Evolutionary conservation across 441 rosid species (phyloP).

Genomic region (Hura crepitans): DNA sequence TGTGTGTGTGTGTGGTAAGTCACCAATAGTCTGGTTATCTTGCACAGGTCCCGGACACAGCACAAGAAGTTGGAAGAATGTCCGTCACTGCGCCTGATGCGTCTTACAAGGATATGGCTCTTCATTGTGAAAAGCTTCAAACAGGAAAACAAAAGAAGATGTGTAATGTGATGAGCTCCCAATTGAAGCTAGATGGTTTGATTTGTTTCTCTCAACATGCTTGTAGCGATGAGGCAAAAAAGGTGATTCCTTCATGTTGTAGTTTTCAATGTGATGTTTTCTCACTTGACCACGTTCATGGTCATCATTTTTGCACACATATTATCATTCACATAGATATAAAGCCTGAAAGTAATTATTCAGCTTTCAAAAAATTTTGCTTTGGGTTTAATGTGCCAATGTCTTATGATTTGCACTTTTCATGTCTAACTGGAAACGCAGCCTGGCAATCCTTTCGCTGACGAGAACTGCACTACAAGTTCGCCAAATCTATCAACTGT

Average conservation of each 20-base stretch:
- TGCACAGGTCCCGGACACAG: slow-evolving; percentile 48
- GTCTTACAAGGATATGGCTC: slow-evolving; percentile 62
- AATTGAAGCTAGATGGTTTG: slow-evolving; percentile 38
- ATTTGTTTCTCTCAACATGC: slow-evolving; percentile 21
- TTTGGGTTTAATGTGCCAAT: no score
- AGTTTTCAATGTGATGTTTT: slow-evolving; percentile 23
- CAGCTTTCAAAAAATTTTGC: not conserved
- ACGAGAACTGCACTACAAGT: slow-evolving; percentile 27
- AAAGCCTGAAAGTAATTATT: not conserved
- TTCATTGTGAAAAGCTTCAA: slow-evolving; percentile 59
- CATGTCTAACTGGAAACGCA: slow-evolving; percentile 29
- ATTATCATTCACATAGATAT: not conserved
- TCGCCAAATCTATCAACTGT: slow-evolving; percentile 24
- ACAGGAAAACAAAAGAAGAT: slow-evolving; percentile 62
- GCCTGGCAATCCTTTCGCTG: slow-evolving; percentile 43
- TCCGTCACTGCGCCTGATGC: slow-evolving; percentile 49
- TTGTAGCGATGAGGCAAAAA: slow-evolving; percentile 19
- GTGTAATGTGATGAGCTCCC: slow-evolving; percentile 48
- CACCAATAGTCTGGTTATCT: slow-evolving; percentile 1
- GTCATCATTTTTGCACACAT: slow-evolving; percentile 1
- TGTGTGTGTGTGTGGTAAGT: not conserved
- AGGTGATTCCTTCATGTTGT: slow-evolving; percentile 19
- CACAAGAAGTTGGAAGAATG: slow-evolving; percentile 54
- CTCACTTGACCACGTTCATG: not conserved
- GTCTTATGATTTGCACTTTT: not conserved